These are phyloP conservation scores for Neoarthrinium moseri DNA, from an alignment of 2,329 filamentous ascomycete genomes.

Conservation along the genomic window DNA sequence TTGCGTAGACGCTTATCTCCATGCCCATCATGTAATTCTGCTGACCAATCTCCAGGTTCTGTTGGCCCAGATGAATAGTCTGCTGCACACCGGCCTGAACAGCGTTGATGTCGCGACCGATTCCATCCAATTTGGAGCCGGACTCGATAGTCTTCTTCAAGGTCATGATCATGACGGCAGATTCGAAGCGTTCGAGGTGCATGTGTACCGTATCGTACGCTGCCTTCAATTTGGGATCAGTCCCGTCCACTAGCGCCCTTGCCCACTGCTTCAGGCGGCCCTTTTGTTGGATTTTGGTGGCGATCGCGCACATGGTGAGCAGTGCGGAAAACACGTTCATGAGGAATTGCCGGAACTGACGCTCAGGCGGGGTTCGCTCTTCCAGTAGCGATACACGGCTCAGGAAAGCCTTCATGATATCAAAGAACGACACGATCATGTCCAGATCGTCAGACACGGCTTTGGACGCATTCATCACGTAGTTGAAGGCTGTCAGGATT, in stretches of 20 bases:
- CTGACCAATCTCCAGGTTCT: too few relatives aligned
- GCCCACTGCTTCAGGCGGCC: slow-evolving; percentile 13
- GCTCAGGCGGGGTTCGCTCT: slow-evolving; percentile 8
- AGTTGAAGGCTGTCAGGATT: slow-evolving; percentile 6
- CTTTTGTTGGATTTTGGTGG: slow-evolving; percentile 5
- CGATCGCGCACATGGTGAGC: slow-evolving; percentile 13
- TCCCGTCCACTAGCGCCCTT: slow-evolving; percentile 8
- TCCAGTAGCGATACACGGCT: slow-evolving; percentile 10
- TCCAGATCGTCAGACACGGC: slow-evolving; percentile 8
- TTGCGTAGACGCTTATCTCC: too few relatives aligned
- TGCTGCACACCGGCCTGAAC: too few relatives aligned
- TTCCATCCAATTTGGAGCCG: too few relatives aligned
- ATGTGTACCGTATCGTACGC: slow-evolving; percentile 9
- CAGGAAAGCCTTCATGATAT: slow-evolving; percentile 14
- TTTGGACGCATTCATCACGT: slow-evolving; percentile 5
- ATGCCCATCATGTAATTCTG: too few relatives aligned
- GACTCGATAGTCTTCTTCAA: slow-evolving; percentile 4
- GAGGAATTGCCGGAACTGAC: slow-evolving; percentile 6
- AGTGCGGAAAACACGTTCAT: slow-evolving; percentile 11
- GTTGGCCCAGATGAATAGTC: too few relatives aligned
- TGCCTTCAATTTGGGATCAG: slow-evolving; percentile 10
- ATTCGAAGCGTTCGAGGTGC: slow-evolving; percentile 10
- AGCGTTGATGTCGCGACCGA: too few relatives aligned
- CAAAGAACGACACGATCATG: slow-evolving; percentile 9
- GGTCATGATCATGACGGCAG: not conserved